These are phyloP conservation scores for Pogostemon cablin DNA, from an alignment of 257 asterid species.

Conservation along the genomic window DNA sequence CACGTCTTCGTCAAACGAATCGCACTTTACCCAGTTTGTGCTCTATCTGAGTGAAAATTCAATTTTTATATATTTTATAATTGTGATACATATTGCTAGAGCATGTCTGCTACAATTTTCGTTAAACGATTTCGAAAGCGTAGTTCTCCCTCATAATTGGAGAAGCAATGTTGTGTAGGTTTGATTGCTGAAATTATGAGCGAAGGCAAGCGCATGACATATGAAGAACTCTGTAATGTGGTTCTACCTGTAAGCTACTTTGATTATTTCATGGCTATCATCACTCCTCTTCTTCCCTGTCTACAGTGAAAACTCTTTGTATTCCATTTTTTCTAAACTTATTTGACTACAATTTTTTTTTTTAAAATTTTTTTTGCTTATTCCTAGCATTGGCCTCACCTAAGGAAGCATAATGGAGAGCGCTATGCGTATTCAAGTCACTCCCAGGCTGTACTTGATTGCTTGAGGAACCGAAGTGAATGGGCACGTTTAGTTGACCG, in stretches of 20 bases:
- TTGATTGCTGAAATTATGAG: slow-evolving; percentile 95
- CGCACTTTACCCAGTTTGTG: slow-evolving; percentile 84
- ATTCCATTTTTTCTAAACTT: slow-evolving; percentile 20
- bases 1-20: slow-evolving; percentile 50
- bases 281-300: background rate
- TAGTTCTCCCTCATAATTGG: slow-evolving; percentile 27
- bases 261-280: slow-evolving; percentile 7
- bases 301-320: background rate
- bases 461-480: slow-evolving; percentile 94
- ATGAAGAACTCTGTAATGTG: slow-evolving; percentile 86
- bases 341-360: slow-evolving; percentile 13
- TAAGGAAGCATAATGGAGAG: slow-evolving; percentile 96
- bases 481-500: slow-evolving; percentile 98
- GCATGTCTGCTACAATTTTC: background rate
- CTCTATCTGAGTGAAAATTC: slow-evolving; percentile 11
- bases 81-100: slow-evolving; percentile 18
- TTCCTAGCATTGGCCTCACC: slow-evolving; percentile 88
- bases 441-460: slow-evolving; percentile 96
- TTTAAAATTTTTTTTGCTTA: background rate
- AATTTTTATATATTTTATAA: background rate
- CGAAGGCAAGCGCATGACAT: slow-evolving; percentile 83
- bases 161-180: slow-evolving; percentile 49
- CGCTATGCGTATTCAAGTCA: slow-evolving; percentile 95
- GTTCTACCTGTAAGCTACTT: slow-evolving; percentile 75
- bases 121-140: background rate